A percentile compares a stretch with the other conserved stretches of the same genome.
Conservation (phyloP, 139 green algal species). For the Chlamydomonas sp. region DNA sequence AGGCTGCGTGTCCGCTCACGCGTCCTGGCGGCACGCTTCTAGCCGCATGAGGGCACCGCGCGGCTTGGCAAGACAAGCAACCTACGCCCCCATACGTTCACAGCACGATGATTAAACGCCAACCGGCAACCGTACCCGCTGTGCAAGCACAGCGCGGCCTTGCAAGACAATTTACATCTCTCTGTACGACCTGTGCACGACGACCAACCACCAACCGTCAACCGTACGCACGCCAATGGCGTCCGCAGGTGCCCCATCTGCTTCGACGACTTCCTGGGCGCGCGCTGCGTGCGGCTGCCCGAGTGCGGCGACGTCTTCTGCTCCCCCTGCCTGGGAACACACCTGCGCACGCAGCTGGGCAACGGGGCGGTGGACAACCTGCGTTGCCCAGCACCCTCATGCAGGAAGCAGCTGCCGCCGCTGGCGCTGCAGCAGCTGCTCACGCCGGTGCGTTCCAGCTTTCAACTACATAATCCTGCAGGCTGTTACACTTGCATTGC, state of each 20-base stretch:
- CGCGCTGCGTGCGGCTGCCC: conserved; percentile 62
- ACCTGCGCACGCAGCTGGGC: conserved; percentile 59
- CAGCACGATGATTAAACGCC: too few relatives aligned
- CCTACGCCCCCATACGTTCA: too few relatives aligned
- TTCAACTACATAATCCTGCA: too few relatives aligned
- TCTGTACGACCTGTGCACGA: background rate
- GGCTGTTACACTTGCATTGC: too few relatives aligned
- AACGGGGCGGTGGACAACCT: conserved; percentile 72
- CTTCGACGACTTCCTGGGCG: conserved; percentile 71
- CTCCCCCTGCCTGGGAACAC: conserved; percentile 65
- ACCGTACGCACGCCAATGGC: conserved; percentile 10
- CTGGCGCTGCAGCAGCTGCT: conserved; percentile 52
- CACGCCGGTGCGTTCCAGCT: background rate
- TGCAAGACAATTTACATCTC: too few relatives aligned
- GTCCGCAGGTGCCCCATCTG: conserved; percentile 72
- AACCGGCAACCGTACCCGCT: too few relatives aligned
- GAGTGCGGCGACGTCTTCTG: conserved; percentile 85
- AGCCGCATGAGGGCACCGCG: too few relatives aligned
- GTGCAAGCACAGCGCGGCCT: background rate
- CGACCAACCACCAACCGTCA: background rate
- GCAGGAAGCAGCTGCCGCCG: conserved; percentile 58
- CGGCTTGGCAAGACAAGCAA: too few relatives aligned
- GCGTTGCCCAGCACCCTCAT: conserved; percentile 75
- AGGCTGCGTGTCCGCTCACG: too few relatives aligned
- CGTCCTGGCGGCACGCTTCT: too few relatives aligned